These are phyloP conservation scores for Fusarium nodosum DNA, from an alignment of 2,329 filamentous ascomycete genomes.

Conservation along the genomic window DNA sequence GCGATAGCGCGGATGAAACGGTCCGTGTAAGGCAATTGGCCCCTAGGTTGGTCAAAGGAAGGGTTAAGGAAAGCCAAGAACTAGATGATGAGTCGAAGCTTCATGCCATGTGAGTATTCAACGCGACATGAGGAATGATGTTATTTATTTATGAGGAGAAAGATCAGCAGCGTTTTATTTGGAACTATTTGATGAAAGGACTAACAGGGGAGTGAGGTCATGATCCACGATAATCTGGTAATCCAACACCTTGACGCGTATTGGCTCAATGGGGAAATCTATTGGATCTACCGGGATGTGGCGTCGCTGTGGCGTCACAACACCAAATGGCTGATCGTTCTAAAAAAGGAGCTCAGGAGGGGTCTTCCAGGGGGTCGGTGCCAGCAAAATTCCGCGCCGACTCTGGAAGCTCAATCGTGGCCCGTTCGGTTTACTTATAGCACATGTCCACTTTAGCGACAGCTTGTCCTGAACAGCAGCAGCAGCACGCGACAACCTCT, in stretches of 20 bases:
- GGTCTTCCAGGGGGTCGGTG: slow-evolving; percentile 42
- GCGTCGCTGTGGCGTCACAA: slow-evolving; percentile 40
- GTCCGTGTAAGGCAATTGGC: slow-evolving; percentile 13
- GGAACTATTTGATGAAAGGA: slow-evolving; percentile 32
- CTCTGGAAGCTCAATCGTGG: slow-evolving; percentile 49
- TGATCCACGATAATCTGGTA: slow-evolving; percentile 27
- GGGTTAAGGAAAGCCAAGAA: slow-evolving; percentile 46
- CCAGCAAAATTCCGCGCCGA: slow-evolving; percentile 48
- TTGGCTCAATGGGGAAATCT: slow-evolving; percentile 20
- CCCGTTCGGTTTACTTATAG: slow-evolving; percentile 46
- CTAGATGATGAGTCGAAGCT: slow-evolving; percentile 25
- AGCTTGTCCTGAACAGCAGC: slow-evolving; percentile 52
- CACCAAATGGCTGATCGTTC: background rate
- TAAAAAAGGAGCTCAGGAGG: slow-evolving; percentile 34
- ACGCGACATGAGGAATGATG: slow-evolving; percentile 29
- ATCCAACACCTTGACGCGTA: slow-evolving; percentile 36
- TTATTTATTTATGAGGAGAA: slow-evolving; percentile 19
- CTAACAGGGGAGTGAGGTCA: slow-evolving; percentile 44
- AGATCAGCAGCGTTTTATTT: slow-evolving; percentile 32
- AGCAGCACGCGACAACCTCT: slow-evolving; percentile 52
- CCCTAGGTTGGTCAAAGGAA: background rate
- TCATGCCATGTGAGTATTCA: slow-evolving; percentile 26
- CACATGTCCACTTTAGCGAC: slow-evolving; percentile 48
- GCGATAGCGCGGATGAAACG: slow-evolving; percentile 19
- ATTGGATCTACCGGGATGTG: slow-evolving; percentile 24